A percentile compares a stretch with the other conserved stretches of the same genome.
Conservation (phyloP, 169 alveolate species). For the Perkinsus olseni region DNA sequence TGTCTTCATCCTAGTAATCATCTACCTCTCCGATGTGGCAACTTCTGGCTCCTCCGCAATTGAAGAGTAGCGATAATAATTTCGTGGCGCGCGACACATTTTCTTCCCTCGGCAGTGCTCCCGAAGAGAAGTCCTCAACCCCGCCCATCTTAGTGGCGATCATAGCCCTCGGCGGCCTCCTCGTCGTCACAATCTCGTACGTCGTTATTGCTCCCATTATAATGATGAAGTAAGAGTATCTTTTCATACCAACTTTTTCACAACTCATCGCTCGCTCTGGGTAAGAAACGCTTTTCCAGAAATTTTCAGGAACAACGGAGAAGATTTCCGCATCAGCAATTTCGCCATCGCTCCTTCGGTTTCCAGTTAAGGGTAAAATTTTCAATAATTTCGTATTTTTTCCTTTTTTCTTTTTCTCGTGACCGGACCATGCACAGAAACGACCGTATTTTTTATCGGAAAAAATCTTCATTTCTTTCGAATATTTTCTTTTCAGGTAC, state of each 20-base stretch:
- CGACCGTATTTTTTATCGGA: too few relatives aligned
- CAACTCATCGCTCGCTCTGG: too few relatives aligned
- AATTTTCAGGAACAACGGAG: too few relatives aligned
- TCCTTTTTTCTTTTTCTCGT: too few relatives aligned
- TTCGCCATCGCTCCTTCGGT: too few relatives aligned
- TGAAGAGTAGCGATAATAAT: background rate
- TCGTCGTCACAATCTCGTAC: background rate
- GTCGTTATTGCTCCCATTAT: background rate
- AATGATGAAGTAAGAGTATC: background rate
- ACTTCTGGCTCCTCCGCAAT: background rate
- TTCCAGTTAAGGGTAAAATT: too few relatives aligned
- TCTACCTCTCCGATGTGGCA: background rate
- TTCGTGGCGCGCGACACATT: background rate
- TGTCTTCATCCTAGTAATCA: background rate
- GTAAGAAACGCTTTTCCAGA: too few relatives aligned
- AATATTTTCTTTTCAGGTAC: background rate
- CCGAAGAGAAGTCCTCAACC: background rate
- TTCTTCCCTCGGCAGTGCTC: background rate
- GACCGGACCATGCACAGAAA: too few relatives aligned
- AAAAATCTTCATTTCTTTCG: background rate
- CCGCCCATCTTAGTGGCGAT: background rate
- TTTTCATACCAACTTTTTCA: too few relatives aligned
- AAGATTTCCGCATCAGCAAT: too few relatives aligned
- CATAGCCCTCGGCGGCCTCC: background rate
- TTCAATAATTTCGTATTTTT: too few relatives aligned